phyloP scores from a whole-genome alignment of 495 filamentous ascomycete genomes.

The Bryoglossum gracile region DNA sequence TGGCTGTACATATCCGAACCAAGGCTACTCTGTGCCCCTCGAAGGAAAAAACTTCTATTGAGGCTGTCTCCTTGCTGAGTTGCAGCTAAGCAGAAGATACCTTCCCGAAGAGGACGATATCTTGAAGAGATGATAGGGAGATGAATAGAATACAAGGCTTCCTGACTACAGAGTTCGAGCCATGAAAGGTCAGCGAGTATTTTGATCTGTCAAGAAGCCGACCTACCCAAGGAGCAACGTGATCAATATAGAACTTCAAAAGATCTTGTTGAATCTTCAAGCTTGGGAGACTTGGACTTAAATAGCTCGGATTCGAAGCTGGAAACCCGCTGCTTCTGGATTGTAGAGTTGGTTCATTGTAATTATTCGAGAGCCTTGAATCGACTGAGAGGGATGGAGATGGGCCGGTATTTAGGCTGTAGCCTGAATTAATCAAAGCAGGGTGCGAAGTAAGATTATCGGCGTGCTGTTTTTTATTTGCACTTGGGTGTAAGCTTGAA shows the following conservation, averaged over 20 bases:
- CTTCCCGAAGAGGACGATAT: not conserved
- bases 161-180: constrained; percentile 1
- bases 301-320: not conserved
- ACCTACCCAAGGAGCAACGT: constrained; percentile 6
- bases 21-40: not conserved
- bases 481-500: too few species aligned
- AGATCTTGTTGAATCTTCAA: not conserved
- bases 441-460: too few species aligned
- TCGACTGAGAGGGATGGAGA: too few species aligned
- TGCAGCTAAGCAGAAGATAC: constrained; percentile 1
- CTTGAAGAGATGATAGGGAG: not conserved
- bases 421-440: too few species aligned
- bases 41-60: not conserved
- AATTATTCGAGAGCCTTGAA: too few species aligned
- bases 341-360: not conserved
- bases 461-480: too few species aligned
- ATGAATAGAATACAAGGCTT: not conserved
- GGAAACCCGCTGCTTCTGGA: not conserved
- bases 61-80: not conserved
- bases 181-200: not conserved
- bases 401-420: too few species aligned
- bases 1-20: not conserved
- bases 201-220: not conserved
- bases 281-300: not conserved
- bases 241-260: constrained; percentile 5